Conservation (phyloP, 2,329 filamentous ascomycete species). For the Zalaria obscura region DNA sequence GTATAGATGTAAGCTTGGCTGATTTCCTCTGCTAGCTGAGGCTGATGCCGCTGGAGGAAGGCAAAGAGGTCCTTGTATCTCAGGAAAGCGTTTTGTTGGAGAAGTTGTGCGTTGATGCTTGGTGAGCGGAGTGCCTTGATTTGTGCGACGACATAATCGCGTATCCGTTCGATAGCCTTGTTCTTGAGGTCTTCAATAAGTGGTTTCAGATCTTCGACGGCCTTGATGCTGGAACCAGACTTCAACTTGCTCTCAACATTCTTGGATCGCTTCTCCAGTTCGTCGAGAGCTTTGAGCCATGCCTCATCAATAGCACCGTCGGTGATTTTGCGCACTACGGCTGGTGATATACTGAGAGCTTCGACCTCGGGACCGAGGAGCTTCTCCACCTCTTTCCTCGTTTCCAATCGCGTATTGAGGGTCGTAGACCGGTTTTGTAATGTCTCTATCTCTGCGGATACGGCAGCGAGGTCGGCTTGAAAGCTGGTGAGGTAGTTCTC, state of each 20-base stretch:
- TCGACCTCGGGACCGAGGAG: constrained; percentile 79
- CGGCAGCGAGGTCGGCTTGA: constrained; percentile 78
- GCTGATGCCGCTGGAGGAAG: constrained; percentile 72
- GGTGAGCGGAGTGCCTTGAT: constrained; percentile 89
- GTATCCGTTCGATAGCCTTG: constrained; percentile 85
- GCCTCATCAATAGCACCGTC: constrained; percentile 81
- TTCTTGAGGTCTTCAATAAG: constrained; percentile 71
- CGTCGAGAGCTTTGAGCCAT: constrained; percentile 71
- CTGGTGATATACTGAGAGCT: constrained; percentile 76
- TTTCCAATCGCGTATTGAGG: constrained; percentile 73
- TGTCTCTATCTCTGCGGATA: constrained; percentile 90
- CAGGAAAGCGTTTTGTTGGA: constrained; percentile 85
- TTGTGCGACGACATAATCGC: constrained; percentile 86
- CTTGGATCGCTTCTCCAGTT: constrained; percentile 66
- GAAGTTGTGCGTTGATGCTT: constrained; percentile 92
- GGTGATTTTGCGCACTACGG: constrained; percentile 68
- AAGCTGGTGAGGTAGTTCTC: constrained; percentile 87
- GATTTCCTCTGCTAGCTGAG: constrained; percentile 77
- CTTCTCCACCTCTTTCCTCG: constrained; percentile 79
- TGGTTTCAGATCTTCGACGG: constrained; percentile 69
- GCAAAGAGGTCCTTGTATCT: constrained; percentile 77
- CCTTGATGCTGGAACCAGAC: constrained; percentile 52
- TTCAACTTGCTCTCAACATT: constrained; percentile 55
- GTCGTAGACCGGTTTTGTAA: constrained; percentile 75
- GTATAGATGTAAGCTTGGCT: constrained; percentile 91